These are phyloP conservation scores for Xerophyta viscosa DNA, from an alignment of 106 monocot species.

Conservation along the genomic window DNA sequence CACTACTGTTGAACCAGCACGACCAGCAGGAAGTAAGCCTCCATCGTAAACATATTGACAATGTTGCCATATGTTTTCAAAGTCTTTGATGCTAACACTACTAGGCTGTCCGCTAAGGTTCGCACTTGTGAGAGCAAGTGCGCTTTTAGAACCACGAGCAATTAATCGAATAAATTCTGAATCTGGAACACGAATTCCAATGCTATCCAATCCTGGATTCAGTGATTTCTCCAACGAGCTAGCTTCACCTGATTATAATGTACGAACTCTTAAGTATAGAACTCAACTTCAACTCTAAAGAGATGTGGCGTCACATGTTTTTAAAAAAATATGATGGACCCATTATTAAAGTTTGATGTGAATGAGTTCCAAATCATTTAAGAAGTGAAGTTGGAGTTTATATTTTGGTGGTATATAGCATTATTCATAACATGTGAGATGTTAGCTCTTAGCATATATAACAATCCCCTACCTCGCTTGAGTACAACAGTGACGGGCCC, in stretches of 20 bases:
- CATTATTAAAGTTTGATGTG: too few species aligned
- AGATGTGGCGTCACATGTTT: too few species aligned
- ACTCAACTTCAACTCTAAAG: too few species aligned
- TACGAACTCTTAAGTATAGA: too few species aligned
- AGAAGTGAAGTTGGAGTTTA: too few species aligned
- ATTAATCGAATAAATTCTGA: constrained; percentile 60
- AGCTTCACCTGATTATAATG: constrained; percentile 70
- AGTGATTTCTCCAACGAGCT: constrained; percentile 70
- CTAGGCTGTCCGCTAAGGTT: constrained; percentile 79
- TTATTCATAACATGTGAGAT: too few species aligned
- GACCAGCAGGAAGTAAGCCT: constrained; percentile 69
- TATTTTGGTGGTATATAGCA: too few species aligned
- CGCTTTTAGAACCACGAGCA: constrained; percentile 66
- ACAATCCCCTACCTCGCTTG: constrained; percentile 41
- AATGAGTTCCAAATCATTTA: too few species aligned
- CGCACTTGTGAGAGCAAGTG: constrained; percentile 93
- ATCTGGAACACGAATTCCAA: constrained; percentile 89
- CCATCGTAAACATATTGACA: constrained; percentile 76
- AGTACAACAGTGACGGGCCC: constrained; percentile 92
- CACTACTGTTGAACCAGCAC: constrained; percentile 91
- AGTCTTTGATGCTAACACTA: constrained; percentile 66
- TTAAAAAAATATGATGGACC: too few species aligned
- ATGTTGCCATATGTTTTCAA: constrained; percentile 67
- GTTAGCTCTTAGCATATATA: background rate
- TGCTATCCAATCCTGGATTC: constrained; percentile 81